These are phyloP conservation scores for Kodamaea fukazawae DNA, from an alignment of 805 yeast genomes.

Conservation along the genomic window DNA sequence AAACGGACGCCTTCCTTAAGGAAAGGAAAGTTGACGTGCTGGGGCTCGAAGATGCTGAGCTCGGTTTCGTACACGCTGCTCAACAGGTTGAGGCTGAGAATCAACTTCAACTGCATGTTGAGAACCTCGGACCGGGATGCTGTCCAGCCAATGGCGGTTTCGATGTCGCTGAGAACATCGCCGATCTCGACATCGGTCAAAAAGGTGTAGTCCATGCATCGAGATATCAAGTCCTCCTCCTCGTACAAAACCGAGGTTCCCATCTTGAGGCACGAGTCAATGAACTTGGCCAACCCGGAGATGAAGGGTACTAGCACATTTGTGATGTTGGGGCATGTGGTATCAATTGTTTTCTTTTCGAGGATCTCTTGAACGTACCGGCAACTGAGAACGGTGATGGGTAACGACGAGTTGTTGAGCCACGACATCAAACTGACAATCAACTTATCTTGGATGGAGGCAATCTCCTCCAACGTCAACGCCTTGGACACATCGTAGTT, in stretches of 20 bases:
- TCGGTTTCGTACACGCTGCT: slow-evolving; percentile 18
- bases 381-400: slow-evolving; percentile 77
- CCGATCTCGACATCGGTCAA: slow-evolving; percentile 22
- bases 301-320: slow-evolving; percentile 27
- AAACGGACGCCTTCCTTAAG: slow-evolving; percentile 17
- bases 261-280: slow-evolving; percentile 45
- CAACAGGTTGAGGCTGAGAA: slow-evolving; percentile 26
- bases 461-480: slow-evolving; percentile 35
- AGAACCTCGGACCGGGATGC: slow-evolving; percentile 6
- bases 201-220: slow-evolving; percentile 52
- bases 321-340: too few relatives aligned
- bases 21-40: slow-evolving; percentile 12
- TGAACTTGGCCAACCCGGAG: slow-evolving; percentile 53
- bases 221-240: slow-evolving; percentile 72
- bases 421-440: slow-evolving; percentile 61
- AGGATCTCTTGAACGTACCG: slow-evolving; percentile 65
- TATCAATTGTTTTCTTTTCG: slow-evolving; percentile 24
- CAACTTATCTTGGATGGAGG: slow-evolving; percentile 53
- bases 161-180: slow-evolving; percentile 27
- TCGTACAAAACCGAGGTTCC: slow-evolving; percentile 64
- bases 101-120: slow-evolving; percentile 24
- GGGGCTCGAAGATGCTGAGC: slow-evolving; percentile 10
- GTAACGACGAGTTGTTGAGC: slow-evolving; percentile 70
- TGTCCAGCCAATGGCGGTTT: slow-evolving; percentile 33
- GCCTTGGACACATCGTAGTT: slow-evolving; percentile 40